Evolutionary conservation across 306 rosid genomes (phyloP).

Genomic region (Quillaja saponaria): DNA sequence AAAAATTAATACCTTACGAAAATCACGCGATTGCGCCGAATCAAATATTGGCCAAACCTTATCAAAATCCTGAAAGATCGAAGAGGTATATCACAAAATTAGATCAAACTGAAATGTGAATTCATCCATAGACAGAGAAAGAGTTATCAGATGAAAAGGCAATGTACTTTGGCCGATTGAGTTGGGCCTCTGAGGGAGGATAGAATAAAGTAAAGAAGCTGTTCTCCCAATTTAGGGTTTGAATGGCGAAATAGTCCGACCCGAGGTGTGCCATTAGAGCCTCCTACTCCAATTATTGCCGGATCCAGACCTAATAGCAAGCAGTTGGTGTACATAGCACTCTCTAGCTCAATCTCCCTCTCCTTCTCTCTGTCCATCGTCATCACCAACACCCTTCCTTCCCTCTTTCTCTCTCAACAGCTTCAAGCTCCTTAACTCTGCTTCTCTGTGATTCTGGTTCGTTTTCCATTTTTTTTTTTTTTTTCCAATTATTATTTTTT

Average conservation of each 20-base stretch:
- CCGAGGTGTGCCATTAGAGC: slow-evolving; percentile 74
- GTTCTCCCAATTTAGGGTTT: slow-evolving; percentile 97
- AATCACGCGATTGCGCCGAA: slow-evolving; percentile 94
- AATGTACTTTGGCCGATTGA: slow-evolving; percentile 82
- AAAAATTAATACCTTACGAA: slow-evolving; percentile 68
- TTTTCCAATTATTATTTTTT: not conserved
- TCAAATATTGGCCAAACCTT: slow-evolving; percentile 99
- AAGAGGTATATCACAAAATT: not conserved
- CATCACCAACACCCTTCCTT: slow-evolving; percentile 50
- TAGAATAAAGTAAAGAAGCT: slow-evolving; percentile 90
- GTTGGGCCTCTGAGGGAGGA: slow-evolving; percentile 91
- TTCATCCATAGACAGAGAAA: not conserved
- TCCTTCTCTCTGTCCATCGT: slow-evolving; percentile 99
- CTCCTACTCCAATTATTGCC: slow-evolving; percentile 84
- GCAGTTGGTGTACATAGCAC: slow-evolving; percentile 99
- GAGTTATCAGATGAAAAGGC: not conserved
- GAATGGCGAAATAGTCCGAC: slow-evolving; percentile 98
- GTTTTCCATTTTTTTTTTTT: not conserved
- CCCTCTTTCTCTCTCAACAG: slow-evolving; percentile 23
- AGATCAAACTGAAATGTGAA: slow-evolving; percentile 23
- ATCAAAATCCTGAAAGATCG: slow-evolving; percentile 85
- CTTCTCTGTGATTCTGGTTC: slow-evolving; percentile 35
- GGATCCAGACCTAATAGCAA: slow-evolving; percentile 97
- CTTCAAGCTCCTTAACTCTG: not conserved
- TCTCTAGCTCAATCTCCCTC: slow-evolving; percentile 96